Percentiles rank a stretch among this genome's conserved stretches.
Evolutionary conservation across 2,329 filamentous ascomycete species (phyloP).

Genomic region (Blastomyces parvus): DNA sequence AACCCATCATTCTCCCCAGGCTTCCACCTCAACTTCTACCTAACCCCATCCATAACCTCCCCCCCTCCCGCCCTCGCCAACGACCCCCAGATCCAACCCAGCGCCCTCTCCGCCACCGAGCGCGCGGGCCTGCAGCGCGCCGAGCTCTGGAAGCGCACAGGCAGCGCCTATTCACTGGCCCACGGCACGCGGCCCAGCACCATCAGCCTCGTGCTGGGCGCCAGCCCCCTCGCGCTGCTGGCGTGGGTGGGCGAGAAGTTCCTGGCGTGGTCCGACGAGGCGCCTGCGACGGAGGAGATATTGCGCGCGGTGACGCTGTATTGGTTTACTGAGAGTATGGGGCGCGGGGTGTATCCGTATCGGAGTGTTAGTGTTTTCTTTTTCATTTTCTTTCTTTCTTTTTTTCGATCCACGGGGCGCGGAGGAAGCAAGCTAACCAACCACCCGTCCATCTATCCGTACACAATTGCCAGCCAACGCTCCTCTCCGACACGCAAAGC

Average conservation of each 20-base stretch:
- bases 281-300: background rate
- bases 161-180: background rate
- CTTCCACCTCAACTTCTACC: background rate
- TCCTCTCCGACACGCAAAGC: background rate
- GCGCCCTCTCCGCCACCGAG: background rate
- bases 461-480: background rate
- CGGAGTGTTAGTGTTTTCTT: background rate
- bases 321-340: background rate
- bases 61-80: background rate
- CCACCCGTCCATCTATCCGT: background rate
- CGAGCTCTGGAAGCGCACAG: background rate
- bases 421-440: background rate
- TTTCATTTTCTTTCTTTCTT: background rate
- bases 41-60: background rate
- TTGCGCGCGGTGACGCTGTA: background rate
- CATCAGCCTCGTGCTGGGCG: background rate
- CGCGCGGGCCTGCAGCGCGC: background rate
- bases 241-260: background rate
- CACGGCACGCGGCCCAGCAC: background rate
- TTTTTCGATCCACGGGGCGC: background rate
- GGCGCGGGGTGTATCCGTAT: background rate
- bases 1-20: too few relatives aligned
- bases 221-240: background rate
- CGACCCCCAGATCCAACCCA: too few relatives aligned
- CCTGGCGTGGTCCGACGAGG: background rate